Conservation (phyloP, 2,329 filamentous ascomycete species). For the Samsoniella hepiali region DNA sequence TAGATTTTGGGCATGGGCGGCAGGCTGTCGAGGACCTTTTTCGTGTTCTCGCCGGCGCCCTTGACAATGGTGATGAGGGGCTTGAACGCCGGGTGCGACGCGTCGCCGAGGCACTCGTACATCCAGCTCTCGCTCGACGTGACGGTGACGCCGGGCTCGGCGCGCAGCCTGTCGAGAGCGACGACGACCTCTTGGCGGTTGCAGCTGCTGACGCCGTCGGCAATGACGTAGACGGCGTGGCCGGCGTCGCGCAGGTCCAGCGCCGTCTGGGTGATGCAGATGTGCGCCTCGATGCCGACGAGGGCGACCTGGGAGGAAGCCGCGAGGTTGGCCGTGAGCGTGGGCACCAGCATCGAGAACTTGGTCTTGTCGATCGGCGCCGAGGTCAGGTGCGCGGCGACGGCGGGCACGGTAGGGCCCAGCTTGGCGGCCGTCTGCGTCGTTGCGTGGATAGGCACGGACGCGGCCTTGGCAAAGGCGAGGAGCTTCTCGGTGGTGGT, state of each 20-base stretch:
- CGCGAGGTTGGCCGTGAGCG: conserved; percentile 46
- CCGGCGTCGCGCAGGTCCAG: conserved; percentile 74
- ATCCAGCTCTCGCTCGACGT: conserved; percentile 87
- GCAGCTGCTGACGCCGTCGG: conserved; percentile 85
- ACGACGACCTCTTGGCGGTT: conserved; percentile 78
- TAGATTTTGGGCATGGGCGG: conserved; percentile 55
- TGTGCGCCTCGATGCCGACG: conserved; percentile 89
- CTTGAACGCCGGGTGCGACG: conserved; percentile 68
- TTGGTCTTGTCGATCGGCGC: conserved; percentile 75
- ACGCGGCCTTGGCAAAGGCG: conserved; percentile 58
- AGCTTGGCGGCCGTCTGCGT: conserved; percentile 80
- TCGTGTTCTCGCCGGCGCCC: conserved; percentile 69
- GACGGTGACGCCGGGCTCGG: conserved; percentile 67
- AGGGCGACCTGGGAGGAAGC: conserved; percentile 62
- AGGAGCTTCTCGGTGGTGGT: conserved; percentile 67
- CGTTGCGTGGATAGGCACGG: conserved; percentile 78
- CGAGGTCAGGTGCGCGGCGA: conserved; percentile 55
- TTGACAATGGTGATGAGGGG: conserved; percentile 74
- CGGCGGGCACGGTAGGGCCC: conserved; percentile 73
- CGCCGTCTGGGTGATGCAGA: conserved; percentile 90
- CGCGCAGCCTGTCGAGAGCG: conserved; percentile 71
- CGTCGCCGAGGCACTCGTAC: conserved; percentile 87
- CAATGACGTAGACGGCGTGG: conserved; percentile 80
- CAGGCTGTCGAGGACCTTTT: conserved; percentile 62
- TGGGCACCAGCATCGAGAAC: conserved; percentile 83